Conservation (phyloP, 805 yeast genomes). For the Wickerhamiella kurtzmanii region DNA sequence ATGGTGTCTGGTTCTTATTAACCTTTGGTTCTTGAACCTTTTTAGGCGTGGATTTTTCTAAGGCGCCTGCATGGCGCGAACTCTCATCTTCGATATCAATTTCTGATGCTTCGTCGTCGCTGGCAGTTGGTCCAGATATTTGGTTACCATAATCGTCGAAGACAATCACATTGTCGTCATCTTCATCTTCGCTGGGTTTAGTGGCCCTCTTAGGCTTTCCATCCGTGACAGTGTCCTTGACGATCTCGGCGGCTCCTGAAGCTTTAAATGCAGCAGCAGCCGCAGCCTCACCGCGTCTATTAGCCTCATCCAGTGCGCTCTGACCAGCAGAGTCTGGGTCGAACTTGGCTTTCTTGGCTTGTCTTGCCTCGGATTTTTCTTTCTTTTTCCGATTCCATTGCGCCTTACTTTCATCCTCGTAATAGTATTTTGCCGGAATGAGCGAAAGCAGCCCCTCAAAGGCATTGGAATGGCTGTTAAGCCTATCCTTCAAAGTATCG, state of each 20-base stretch:
- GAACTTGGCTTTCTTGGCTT: conserved; percentile 55
- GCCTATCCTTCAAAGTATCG: conserved; percentile 24
- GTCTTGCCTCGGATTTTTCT: conserved; percentile 44
- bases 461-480: conserved; percentile 30
- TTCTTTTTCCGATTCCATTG: conserved; percentile 86
- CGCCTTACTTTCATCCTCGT: conserved; percentile 75
- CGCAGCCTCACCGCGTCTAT: conserved; percentile 15
- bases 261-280: neutral
- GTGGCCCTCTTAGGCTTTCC: conserved; percentile 21
- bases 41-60: neutral
- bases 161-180: conserved; percentile 13
- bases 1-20: conserved; percentile 10
- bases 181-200: conserved; percentile 22
- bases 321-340: conserved; percentile 38
- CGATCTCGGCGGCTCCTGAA: no score
- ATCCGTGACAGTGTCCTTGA: no score
- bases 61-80: no score
- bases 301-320: conserved; percentile 27
- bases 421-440: conserved; percentile 88
- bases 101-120: neutral
- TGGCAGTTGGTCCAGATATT: conserved; percentile 17
- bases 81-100: no score
- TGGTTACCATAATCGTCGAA: conserved; percentile 25
- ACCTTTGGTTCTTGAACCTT: neutral
- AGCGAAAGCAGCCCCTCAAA: conserved; percentile 80